These are phyloP conservation scores for Ophiostoma novo-ulmi DNA, from an alignment of 2,329 filamentous ascomycete species.

Conservation along the genomic window DNA sequence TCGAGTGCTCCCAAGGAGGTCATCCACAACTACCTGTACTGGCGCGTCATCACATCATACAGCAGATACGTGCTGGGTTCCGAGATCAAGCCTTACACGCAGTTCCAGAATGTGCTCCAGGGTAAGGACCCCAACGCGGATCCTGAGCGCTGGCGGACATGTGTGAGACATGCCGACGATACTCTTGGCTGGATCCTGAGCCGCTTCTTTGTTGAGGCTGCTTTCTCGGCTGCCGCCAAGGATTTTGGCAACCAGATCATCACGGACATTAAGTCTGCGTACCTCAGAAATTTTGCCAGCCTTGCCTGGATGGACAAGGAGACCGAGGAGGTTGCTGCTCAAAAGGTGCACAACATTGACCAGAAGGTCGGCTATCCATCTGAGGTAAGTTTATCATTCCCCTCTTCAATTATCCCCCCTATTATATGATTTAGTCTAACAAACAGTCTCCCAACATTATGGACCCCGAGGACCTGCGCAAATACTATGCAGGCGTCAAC, in stretches of 20 bases:
- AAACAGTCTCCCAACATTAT: constrained; percentile 50
- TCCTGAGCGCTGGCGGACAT: constrained; percentile 62
- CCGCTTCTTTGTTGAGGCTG: constrained; percentile 64
- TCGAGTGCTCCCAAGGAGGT: constrained; percentile 49
- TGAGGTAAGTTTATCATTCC: constrained; percentile 26
- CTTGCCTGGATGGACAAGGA: constrained; percentile 61
- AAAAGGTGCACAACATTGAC: constrained; percentile 62
- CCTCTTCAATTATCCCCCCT: not conserved
- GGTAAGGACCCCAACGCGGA: constrained; percentile 57
- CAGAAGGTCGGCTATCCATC: constrained; percentile 66
- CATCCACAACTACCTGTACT: constrained; percentile 58
- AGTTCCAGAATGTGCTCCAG: constrained; percentile 56
- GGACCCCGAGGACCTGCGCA: constrained; percentile 49
- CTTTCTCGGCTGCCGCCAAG: constrained; percentile 63
- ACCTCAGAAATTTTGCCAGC: constrained; percentile 53
- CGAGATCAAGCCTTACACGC: constrained; percentile 53
- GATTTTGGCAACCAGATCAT: constrained; percentile 63
- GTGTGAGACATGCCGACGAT: constrained; percentile 43
- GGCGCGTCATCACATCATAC: constrained; percentile 56
- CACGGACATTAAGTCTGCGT: constrained; percentile 63
- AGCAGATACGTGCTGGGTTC: constrained; percentile 52
- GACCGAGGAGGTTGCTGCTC: constrained; percentile 54
- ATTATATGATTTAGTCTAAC: not conserved
- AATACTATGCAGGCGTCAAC: constrained; percentile 52
- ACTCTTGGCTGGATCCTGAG: constrained; percentile 63